A percentile compares a stretch with the other conserved stretches of the same genome.
Evolutionary conservation across 2,329 filamentous ascomycete genomes (phyloP).

Genomic region (Aureobasidium vineae): DNA sequence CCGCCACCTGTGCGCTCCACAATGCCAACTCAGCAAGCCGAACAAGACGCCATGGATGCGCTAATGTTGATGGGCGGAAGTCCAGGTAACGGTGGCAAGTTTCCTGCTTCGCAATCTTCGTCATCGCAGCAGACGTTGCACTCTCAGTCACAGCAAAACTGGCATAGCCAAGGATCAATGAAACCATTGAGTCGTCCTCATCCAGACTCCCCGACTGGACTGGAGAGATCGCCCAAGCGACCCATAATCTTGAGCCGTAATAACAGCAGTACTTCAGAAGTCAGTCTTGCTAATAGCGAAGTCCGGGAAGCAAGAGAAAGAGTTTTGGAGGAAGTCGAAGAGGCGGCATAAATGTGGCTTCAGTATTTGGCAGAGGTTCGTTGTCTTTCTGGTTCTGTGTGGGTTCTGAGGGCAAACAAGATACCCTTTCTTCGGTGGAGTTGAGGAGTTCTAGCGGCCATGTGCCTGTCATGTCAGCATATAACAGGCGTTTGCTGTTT

Average conservation of each 20-base stretch:
- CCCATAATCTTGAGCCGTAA: slow-evolving; percentile 1
- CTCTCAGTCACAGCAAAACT: not conserved
- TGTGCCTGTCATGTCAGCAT: not conserved
- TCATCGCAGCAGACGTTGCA: slow-evolving; percentile 1
- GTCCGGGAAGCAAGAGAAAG: slow-evolving; percentile 18
- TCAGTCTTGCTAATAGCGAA: slow-evolving; percentile 13
- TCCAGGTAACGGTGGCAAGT: slow-evolving; percentile 9
- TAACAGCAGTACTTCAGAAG: slow-evolving; percentile 17
- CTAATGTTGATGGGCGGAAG: slow-evolving; percentile 69
- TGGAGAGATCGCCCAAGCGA: not conserved
- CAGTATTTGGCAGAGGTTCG: not conserved
- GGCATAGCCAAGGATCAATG: not conserved
- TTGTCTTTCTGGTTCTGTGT: not conserved
- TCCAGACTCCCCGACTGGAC: slow-evolving; percentile 1
- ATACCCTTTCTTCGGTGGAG: slow-evolving; percentile 20
- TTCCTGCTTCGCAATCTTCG: slow-evolving; percentile 16
- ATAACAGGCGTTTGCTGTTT: slow-evolving; percentile 4
- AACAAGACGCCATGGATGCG: slow-evolving; percentile 79
- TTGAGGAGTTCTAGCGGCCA: not conserved
- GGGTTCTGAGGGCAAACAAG: slow-evolving; percentile 5
- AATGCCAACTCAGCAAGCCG: slow-evolving; percentile 64
- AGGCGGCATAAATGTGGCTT: not conserved
- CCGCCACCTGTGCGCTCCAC: slow-evolving; percentile 63
- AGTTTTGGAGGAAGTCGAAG: slow-evolving; percentile 22
- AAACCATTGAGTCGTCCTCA: not conserved